Conservation (phyloP, 2,329 filamentous ascomycete species). For the Aspergillus aculeatinus region DNA sequence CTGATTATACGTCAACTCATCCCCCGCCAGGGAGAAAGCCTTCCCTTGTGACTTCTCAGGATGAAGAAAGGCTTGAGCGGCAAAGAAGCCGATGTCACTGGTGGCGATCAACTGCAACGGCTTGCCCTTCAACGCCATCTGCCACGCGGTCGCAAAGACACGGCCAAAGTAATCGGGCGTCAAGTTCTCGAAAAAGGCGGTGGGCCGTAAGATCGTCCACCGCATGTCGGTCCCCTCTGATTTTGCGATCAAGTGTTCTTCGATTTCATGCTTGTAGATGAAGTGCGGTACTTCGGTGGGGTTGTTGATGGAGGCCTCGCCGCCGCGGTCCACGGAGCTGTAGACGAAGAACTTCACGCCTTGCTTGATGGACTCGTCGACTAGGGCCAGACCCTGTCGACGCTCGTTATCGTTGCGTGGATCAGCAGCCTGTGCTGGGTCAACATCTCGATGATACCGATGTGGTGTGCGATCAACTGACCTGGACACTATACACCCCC, state of each 20-base stretch:
- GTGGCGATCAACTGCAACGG: constrained; percentile 44
- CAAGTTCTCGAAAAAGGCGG: constrained; percentile 62
- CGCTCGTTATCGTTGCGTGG: constrained; percentile 39
- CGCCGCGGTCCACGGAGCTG: constrained; percentile 63
- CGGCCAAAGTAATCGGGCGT: constrained; percentile 49
- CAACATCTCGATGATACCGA: too few relatives aligned
- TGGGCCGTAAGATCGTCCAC: constrained; percentile 63
- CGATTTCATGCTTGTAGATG: constrained; percentile 60
- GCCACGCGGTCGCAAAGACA: constrained; percentile 47
- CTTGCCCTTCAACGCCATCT: constrained; percentile 43
- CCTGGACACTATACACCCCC: constrained; percentile 64
- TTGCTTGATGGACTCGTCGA: constrained; percentile 56
- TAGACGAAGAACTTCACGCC: constrained; percentile 64
- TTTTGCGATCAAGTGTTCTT: constrained; percentile 57
- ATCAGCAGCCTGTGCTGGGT: too few relatives aligned
- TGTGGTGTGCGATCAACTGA: constrained; percentile 23
- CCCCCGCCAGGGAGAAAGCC: constrained; percentile 50
- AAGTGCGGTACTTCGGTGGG: constrained; percentile 63
- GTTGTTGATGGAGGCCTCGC: constrained; percentile 52
- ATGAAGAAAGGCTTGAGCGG: constrained; percentile 49
- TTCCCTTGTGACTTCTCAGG: constrained; percentile 43
- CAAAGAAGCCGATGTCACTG: constrained; percentile 55
- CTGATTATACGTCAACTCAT: constrained; percentile 51
- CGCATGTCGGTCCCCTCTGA: constrained; percentile 48
- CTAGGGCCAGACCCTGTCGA: constrained; percentile 56